Evolutionary conservation across 208 protist genomes (phyloP).

Genomic region (Leishmania gerbilli): DNA sequence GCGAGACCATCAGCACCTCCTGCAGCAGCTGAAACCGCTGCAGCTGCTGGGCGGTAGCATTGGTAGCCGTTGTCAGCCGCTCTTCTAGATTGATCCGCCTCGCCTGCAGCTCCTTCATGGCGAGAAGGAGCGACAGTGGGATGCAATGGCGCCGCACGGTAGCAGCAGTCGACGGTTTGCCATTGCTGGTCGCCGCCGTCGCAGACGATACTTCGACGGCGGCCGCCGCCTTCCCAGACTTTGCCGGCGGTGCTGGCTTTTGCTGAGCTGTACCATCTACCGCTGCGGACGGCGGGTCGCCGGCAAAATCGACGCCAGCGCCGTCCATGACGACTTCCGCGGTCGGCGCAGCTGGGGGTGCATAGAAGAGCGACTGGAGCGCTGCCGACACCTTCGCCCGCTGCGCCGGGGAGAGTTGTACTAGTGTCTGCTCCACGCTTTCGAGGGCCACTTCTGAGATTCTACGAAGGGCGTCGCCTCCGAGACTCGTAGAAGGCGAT

Average conservation of each 20-base stretch:
- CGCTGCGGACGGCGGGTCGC: no score
- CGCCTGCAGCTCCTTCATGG: constrained; percentile 30
- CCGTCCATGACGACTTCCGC: neutral
- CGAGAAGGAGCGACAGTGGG: constrained; percentile 11
- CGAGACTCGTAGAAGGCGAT: neutral
- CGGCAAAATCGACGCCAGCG: neutral
- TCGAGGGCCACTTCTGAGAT: constrained; percentile 1
- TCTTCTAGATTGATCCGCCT: constrained; percentile 38
- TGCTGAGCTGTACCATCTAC: neutral
- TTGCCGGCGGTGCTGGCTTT: neutral
- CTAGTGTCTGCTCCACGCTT: constrained; percentile 18
- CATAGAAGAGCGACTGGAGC: constrained; percentile 24
- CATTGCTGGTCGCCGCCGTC: neutral
- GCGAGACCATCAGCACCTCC: constrained; percentile 42
- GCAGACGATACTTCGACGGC: neutral
- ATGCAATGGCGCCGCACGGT: constrained; percentile 9
- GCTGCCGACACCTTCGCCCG: constrained; percentile 20
- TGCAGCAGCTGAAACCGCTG: constrained; percentile 48
- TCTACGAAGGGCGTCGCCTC: neutral
- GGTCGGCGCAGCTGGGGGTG: neutral
- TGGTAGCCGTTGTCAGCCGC: constrained; percentile 22
- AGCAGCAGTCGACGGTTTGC: neutral
- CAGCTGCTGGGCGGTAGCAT: constrained; percentile 26
- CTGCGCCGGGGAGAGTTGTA: constrained; percentile 11
- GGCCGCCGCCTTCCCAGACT: neutral